Evolutionary conservation across 805 yeast species (phyloP).

Genomic region (Sungouiozyma ichnusensis): DNA sequence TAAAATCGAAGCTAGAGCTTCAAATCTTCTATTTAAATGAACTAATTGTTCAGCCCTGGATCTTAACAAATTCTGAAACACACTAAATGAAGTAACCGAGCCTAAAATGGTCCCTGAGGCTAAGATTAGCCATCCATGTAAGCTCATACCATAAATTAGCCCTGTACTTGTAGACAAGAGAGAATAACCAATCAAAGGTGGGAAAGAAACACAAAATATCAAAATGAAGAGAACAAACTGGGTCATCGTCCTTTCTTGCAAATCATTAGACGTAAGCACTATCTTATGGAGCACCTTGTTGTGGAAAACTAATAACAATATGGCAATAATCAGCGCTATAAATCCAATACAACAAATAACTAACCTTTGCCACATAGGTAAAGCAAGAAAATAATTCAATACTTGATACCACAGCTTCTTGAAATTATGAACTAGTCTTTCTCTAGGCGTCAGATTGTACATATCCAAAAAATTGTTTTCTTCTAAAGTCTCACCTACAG

Average conservation of each 20-base stretch:
- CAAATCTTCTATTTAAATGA: slow-evolving; percentile 49
- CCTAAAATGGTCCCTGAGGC: slow-evolving; percentile 63
- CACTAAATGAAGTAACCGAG: slow-evolving; percentile 60
- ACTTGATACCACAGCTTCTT: slow-evolving; percentile 10
- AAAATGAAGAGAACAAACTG: slow-evolving; percentile 38
- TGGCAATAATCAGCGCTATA: slow-evolving; percentile 9
- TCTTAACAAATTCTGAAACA: slow-evolving; percentile 50
- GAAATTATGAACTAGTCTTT: slow-evolving; percentile 18
- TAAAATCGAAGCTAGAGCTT: slow-evolving; percentile 64
- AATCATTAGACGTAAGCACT: slow-evolving; percentile 36
- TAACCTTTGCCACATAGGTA: slow-evolving; percentile 19
- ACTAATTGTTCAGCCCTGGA: slow-evolving; percentile 52
- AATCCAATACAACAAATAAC: slow-evolving; percentile 9
- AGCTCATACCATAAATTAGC: slow-evolving; percentile 68
- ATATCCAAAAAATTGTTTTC: slow-evolving; percentile 26
- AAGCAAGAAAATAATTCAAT: slow-evolving; percentile 8
- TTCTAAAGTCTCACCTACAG: slow-evolving; percentile 7
- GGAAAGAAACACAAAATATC: slow-evolving; percentile 67
- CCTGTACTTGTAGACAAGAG: slow-evolving; percentile 60
- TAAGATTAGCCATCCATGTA: slow-evolving; percentile 66
- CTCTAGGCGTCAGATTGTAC: slow-evolving; percentile 26
- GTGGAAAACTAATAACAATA: slow-evolving; percentile 20
- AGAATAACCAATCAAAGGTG: slow-evolving; percentile 82
- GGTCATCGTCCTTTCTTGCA: slow-evolving; percentile 34
- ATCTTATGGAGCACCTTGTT: slow-evolving; percentile 24